Evolutionary conservation across 192 early-diverging fungal species (phyloP).

Genomic region (Backusella tarrabulga): DNA sequence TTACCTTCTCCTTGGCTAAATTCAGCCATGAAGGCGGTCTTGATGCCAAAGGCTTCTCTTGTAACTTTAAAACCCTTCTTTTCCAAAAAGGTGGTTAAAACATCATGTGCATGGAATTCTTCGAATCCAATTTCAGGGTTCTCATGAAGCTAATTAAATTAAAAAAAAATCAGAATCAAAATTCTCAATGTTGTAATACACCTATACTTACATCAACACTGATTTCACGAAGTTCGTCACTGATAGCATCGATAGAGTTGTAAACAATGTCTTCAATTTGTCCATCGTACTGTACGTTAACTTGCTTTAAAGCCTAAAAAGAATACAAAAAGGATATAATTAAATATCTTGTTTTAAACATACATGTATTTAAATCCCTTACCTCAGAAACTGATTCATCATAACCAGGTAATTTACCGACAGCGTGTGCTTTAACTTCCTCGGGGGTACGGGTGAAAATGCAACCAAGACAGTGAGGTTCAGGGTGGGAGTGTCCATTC

Average conservation of each 20-base stretch:
- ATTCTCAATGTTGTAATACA: background rate
- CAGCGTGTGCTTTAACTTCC: background rate
- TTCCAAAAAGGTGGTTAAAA: slow-evolving; percentile 66
- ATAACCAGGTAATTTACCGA: slow-evolving; percentile 25
- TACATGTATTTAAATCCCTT: background rate
- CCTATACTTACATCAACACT: slow-evolving; percentile 27
- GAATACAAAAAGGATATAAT: background rate
- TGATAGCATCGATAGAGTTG: slow-evolving; percentile 12
- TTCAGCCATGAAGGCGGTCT: slow-evolving; percentile 76
- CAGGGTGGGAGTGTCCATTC: background rate
- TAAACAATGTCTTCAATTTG: slow-evolving; percentile 21
- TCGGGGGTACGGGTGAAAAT: background rate
- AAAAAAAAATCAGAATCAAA: background rate
- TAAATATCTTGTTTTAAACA: background rate
- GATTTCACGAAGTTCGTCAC: slow-evolving; percentile 26
- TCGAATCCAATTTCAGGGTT: slow-evolving; percentile 56
- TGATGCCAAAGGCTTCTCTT: slow-evolving; percentile 57
- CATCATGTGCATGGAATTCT: slow-evolving; percentile 60
- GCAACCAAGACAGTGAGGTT: background rate
- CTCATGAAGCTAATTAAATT: slow-evolving; percentile 47
- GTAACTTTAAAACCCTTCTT: slow-evolving; percentile 63
- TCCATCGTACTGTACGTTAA: slow-evolving; percentile 18
- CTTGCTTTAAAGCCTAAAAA: slow-evolving; percentile 16
- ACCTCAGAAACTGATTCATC: slow-evolving; percentile 28
- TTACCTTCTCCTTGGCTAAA: slow-evolving; percentile 47